Evolutionary conservation across 495 filamentous ascomycete genomes (phyloP).

Genomic region (Talaromyces adpressus): DNA sequence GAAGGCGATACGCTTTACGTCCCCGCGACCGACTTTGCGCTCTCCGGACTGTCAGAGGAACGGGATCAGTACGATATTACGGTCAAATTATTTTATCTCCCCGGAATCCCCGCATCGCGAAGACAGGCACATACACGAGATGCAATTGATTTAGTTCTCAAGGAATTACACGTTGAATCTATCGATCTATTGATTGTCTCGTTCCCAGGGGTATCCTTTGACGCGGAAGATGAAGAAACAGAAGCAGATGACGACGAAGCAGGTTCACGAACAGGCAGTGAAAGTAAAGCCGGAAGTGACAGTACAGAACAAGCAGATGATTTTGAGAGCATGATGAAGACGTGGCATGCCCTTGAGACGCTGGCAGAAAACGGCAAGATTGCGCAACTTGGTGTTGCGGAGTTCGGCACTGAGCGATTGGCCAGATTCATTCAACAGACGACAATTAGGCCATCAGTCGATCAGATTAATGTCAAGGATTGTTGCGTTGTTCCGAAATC

Average conservation of each 20-base stretch:
- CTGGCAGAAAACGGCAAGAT: slow-evolving; percentile 67
- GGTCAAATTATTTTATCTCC: slow-evolving; percentile 87
- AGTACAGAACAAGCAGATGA: slow-evolving; percentile 38
- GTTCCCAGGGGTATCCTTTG: slow-evolving; percentile 89
- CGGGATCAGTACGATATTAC: slow-evolving; percentile 83
- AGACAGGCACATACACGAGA: slow-evolving; percentile 63
- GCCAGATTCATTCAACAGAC: slow-evolving; percentile 57
- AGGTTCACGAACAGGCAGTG: slow-evolving; percentile 12
- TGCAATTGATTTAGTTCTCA: slow-evolving; percentile 70
- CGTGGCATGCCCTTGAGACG: slow-evolving; percentile 65
- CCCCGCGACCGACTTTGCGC: slow-evolving; percentile 66
- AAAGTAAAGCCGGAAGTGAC: slow-evolving; percentile 31
- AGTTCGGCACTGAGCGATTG: slow-evolving; percentile 82
- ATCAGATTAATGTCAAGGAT: slow-evolving; percentile 96
- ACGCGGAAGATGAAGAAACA: slow-evolving; percentile 81
- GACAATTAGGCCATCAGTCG: slow-evolving; percentile 68
- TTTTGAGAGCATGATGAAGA: slow-evolving; percentile 61
- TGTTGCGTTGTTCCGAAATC: slow-evolving; percentile 94
- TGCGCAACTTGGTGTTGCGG: slow-evolving; percentile 71
- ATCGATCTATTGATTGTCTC: slow-evolving; percentile 90
- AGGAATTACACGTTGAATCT: slow-evolving; percentile 63
- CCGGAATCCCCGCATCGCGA: slow-evolving; percentile 52
- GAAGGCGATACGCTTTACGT: slow-evolving; percentile 60
- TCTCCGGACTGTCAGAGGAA: slow-evolving; percentile 67
- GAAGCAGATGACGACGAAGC: slow-evolving; percentile 55